Evolutionary conservation across 768 basidiomycete species (phyloP), one percentile per base, ranked within the genome.

Genomic region (Lactarius quietus): DNA sequence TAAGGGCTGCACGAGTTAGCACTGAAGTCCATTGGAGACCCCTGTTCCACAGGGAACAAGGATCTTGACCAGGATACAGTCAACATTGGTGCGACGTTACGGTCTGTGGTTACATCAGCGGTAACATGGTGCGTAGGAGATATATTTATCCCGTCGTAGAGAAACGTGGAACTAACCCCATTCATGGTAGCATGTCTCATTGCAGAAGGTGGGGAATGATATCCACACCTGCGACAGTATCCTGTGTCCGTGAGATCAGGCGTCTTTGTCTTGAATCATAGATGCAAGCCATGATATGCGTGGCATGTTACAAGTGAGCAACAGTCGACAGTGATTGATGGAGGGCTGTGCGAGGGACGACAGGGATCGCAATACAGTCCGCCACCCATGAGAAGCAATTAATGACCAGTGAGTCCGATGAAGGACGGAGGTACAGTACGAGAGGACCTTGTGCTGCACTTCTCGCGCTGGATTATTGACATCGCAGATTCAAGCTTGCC

Each of bases 261-360:
- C 6, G 26, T 12, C 48, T 15, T 51, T 15, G 12, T 26, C 29
- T 17, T 43, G 4, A 15, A 45, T 39, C 39, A 20, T 6, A 23
- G 33, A 56, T 3, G 20, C 45, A 41, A 36, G 20, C 26, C 6
- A 15, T 48, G 51, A 39, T 33, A 35, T 26, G 55, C 6, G 9
- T 48, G 51, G 31, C 41, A 35, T 26, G 55, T 57, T 48, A 18
- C 14, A 33, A n/a, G 31, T n/a, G 35, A 8, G 35, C 33, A 7
- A n/a, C 29, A 28, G 15, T 26, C 10, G 8, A 36, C 48, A 38
- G 23, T 59, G 57, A 59, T 52, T 64, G 63, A 59, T 64, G 57
- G 28, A 7, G n/a, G 57, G 63, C 63, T 52, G 51, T 64, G 63
- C 56, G 17, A 33, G 26, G 18, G 12, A 39, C 57, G 23, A 41